Conservation (phyloP, 371 early-diverging fungal species). For the Mortierella sp. region DNA sequence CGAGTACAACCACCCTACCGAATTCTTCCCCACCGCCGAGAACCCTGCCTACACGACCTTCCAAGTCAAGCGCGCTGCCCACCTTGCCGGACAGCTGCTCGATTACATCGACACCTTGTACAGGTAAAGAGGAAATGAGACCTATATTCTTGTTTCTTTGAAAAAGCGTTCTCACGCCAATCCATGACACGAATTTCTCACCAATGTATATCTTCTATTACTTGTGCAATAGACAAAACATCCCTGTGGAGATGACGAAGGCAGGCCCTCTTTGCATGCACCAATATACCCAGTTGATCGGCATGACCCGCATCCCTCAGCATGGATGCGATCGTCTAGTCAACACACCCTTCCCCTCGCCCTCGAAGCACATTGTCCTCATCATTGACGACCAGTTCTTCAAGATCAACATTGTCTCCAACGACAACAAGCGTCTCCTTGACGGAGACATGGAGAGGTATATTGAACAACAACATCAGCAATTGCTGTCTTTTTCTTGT, state of each 20-base stretch:
- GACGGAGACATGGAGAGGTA: slow-evolving; percentile 83
- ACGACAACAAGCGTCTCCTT: slow-evolving; percentile 61
- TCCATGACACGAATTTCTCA: neutral
- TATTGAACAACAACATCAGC: too few species aligned
- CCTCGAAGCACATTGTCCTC: slow-evolving; percentile 78
- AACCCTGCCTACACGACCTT: slow-evolving; percentile 72
- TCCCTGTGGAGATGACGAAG: slow-evolving; percentile 70
- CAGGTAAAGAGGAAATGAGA: slow-evolving; percentile 51
- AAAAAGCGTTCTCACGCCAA: neutral
- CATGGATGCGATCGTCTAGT: slow-evolving; percentile 74
- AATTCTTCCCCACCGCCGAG: slow-evolving; percentile 58
- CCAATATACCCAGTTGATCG: slow-evolving; percentile 86
- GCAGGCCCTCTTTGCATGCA: slow-evolving; percentile 81
- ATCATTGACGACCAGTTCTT: slow-evolving; percentile 85
- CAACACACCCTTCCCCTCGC: slow-evolving; percentile 61
- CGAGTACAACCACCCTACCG: slow-evolving; percentile 76
- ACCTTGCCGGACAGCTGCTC: slow-evolving; percentile 76
- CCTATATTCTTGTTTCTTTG: neutral
- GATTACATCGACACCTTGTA: slow-evolving; percentile 82
- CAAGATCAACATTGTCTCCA: slow-evolving; percentile 71
- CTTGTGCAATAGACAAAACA: slow-evolving; percentile 47
- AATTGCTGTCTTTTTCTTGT: too few species aligned
- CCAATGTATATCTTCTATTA: neutral
- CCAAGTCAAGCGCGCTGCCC: slow-evolving; percentile 91
- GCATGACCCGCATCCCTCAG: slow-evolving; percentile 85